These are phyloP conservation scores for Phaeosphaeria sp. DNA, from an alignment of 2,329 filamentous ascomycete species.

Conservation along the genomic window DNA sequence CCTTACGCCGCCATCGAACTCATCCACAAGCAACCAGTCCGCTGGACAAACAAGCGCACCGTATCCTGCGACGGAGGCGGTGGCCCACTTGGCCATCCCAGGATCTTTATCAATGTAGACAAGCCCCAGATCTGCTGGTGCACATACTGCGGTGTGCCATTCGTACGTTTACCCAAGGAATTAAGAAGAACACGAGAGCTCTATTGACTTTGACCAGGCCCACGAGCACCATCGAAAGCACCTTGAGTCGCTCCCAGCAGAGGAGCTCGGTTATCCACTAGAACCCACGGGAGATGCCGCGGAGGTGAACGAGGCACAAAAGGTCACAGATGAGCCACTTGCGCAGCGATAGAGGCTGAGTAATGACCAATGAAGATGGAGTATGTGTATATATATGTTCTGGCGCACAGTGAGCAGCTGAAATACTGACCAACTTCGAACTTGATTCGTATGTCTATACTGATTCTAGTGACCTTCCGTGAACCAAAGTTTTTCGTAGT, in stretches of 20 bases:
- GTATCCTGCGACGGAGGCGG: slow-evolving; percentile 93
- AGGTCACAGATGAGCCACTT: slow-evolving; percentile 64
- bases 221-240: slow-evolving; percentile 86
- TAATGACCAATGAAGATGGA: neutral
- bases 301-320: slow-evolving; percentile 64
- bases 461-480: neutral
- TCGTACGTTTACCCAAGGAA: slow-evolving; percentile 67
- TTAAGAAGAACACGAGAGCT: neutral
- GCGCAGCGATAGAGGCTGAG: slow-evolving; percentile 62
- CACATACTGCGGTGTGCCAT: slow-evolving; percentile 92
- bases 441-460: neutral
- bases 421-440: neutral
- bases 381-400: neutral
- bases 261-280: slow-evolving; percentile 82
- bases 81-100: slow-evolving; percentile 86
- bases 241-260: slow-evolving; percentile 80
- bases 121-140: slow-evolving; percentile 92
- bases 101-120: slow-evolving; percentile 97
- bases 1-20: slow-evolving; percentile 90
- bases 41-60: slow-evolving; percentile 82
- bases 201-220: slow-evolving; percentile 63
- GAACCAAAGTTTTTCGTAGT: no score
- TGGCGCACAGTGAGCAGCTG: neutral
- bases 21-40: slow-evolving; percentile 93
- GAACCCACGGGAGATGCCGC: slow-evolving; percentile 64